These are phyloP conservation scores for Aspergillus olivimuriae DNA, from an alignment of 495 filamentous ascomycete genomes.

Conservation along the genomic window DNA sequence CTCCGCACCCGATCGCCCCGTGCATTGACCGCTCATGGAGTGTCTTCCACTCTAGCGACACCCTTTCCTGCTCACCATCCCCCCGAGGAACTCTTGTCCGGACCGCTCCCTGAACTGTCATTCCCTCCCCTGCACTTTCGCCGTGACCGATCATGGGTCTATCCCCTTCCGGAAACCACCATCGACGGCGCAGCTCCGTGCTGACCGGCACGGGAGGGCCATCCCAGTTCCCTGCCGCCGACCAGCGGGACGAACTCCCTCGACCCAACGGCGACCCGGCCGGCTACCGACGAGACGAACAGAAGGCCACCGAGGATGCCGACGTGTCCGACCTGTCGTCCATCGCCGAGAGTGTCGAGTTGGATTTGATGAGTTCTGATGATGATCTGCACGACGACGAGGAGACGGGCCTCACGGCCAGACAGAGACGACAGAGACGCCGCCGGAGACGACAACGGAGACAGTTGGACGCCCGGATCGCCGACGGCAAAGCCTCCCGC, in stretches of 20 bases:
- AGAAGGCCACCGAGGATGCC: constrained; percentile 34
- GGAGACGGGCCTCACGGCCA: constrained; percentile 75
- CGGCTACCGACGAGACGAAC: constrained; percentile 29
- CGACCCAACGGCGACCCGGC: constrained; percentile 24
- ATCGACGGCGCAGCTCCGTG: constrained; percentile 55
- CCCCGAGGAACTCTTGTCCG: constrained; percentile 1
- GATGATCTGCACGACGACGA: constrained; percentile 82
- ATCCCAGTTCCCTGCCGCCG: constrained; percentile 36
- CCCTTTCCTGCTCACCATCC: background rate
- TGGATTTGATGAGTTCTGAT: constrained; percentile 53
- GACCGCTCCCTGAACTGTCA: background rate
- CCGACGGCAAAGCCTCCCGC: constrained; percentile 39
- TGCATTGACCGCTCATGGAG: constrained; percentile 17
- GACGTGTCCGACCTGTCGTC: constrained; percentile 45
- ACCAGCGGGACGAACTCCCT: constrained; percentile 38
- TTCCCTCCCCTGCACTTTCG: background rate
- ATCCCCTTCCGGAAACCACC: constrained; percentile 37
- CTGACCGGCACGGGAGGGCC: constrained; percentile 36
- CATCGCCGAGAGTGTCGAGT: constrained; percentile 48
- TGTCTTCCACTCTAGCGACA: constrained; percentile 7
- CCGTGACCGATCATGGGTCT: constrained; percentile 21
- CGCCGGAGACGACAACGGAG: constrained; percentile 60
- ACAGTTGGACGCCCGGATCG: constrained; percentile 68
- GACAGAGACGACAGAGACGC: constrained; percentile 60
- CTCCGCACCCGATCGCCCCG: background rate